Base-by-base conservation (phyloP, 1,284 basidiomycete genomes). In the Waitea zeae region DNA sequence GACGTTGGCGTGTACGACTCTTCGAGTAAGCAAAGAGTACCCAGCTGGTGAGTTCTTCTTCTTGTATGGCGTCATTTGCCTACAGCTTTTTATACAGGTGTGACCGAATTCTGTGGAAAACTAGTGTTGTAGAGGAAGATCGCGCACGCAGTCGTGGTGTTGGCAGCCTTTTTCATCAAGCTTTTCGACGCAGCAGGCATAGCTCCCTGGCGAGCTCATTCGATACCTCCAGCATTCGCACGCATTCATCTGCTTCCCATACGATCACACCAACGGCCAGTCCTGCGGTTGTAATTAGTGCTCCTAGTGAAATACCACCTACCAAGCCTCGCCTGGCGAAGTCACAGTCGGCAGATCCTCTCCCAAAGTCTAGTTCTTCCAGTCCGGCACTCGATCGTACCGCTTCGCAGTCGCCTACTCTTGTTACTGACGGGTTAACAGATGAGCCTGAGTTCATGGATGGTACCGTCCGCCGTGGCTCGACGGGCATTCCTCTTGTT, bases 61-160 rank as follows among this genome's bases (percentile, higher is more conserved):
- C 24, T 9, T n/a, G n/a, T 7, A 7, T n/a, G 24, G 9, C n/a
- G 24, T 9, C 28, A 31, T n/a, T 32, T 33, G 35, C 20, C 15
- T 18, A 27, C 28, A 18, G 5, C 13, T 7, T 19, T 4, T 36
- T 29, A 13, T 38, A 20, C 37, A 79, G 77, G 77, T 84, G 80
- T 45, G 80, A 84, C 45, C 68, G 80, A 14, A 80, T 84, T 34
- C 52, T 84, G 3, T 83, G 70, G 70, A 84, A 81, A 49, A 65
- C 75, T 1, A 81, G 73, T 0, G 59, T 79, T n/a, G n/a, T n/a
- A n/a, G n/a, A n/a, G n/a, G 14, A 48, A 57, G 20, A 62, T 62
- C 12, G 63, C 64, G 12, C 51, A 53, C 1, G 57, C 57, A 14
- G 49, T 52, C 4, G 63, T 61, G 18, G 62, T 64, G 6, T 47